Evolutionary conservation across 768 basidiomycete species (phyloP).

Genomic region (Galerina marginata): DNA sequence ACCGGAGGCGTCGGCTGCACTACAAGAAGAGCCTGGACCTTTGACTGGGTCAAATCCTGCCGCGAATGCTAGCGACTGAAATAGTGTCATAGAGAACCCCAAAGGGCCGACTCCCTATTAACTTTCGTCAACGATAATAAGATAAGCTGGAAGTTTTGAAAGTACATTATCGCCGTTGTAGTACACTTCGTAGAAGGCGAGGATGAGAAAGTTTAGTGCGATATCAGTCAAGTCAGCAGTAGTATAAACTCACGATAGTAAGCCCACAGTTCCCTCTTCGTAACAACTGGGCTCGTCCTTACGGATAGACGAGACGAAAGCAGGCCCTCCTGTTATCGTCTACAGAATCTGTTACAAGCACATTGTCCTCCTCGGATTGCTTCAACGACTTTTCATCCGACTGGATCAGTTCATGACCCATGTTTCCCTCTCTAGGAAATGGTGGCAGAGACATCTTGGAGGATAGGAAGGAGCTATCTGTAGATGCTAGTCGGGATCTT

Average conservation of each 20-base stretch:
- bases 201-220: background rate
- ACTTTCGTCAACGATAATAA: background rate
- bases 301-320: constrained; percentile 44
- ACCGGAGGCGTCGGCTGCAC: constrained; percentile 59
- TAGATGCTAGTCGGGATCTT: background rate
- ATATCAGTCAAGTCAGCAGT: background rate
- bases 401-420: background rate
- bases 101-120: constrained; percentile 69
- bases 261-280: constrained; percentile 76
- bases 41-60: constrained; percentile 77
- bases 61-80: constrained; percentile 71
- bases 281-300: constrained; percentile 73
- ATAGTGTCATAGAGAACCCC: constrained; percentile 73
- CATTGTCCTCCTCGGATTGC: background rate
- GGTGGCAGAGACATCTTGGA: constrained; percentile 9
- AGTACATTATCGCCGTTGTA: constrained; percentile 83
- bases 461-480: background rate
- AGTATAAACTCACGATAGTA: constrained; percentile 64
- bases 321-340: constrained; percentile 15
- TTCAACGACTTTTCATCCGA: constrained; percentile 4
- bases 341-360: background rate
- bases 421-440: constrained; percentile 1
- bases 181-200: constrained; percentile 55
- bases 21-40: constrained; percentile 76
- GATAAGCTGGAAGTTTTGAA: background rate